Evolutionary conservation across 2,329 filamentous ascomycete species (phyloP), one percentile per base, ranked within the genome.

Genomic region (Acephala macrosclerotiorum): DNA sequence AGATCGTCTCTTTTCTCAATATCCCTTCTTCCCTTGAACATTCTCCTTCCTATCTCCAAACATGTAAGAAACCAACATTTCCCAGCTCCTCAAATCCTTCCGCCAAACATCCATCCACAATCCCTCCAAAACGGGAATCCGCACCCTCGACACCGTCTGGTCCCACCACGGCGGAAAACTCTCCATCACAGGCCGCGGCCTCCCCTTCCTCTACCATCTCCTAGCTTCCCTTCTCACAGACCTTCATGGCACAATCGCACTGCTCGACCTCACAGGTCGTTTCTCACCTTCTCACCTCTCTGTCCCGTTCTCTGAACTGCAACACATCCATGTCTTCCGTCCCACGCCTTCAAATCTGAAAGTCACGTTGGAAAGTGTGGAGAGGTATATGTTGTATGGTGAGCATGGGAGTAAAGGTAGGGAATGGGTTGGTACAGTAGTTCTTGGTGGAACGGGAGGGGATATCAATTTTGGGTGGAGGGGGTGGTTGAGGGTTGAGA

Each of bases 171-270:
- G 80, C 11, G 85, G 84, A 0, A 82, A 82, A 60, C 74, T 89
- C 16, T 79, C 82, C 16, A 75, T 89, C 60, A 80, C 80, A 18
- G 86, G 87, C 1, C 83, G 85, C 12, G 77, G 83, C 65, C 78
- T 87, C 14, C 83, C 85, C 0, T 78, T 90, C 9, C 72, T 89
- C 40, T 88, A 89, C 77, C 79, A 82, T 61, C 76, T 90, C 3
- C 75, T 87, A 26, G 83, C 84, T 3, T 79, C 79, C 1, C 79
- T 89, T 42, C 77, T 88, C n/a, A 76, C 80, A 0, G 68, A 80
- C 4, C 84, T 82, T 59, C 69, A 72, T 36, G 66, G 69, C 2
- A 75, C 74, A 4, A 73, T 90, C 8, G 77, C 85, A 0, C 70
- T 90, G 7, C 72, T 90, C 57, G 88, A 90, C 70, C 74, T 83